Evolutionary conservation across 1,284 basidiomycete species (phyloP), one percentile per base, ranked within the genome.

Genomic region (Cystobasidiaceae sp.): DNA sequence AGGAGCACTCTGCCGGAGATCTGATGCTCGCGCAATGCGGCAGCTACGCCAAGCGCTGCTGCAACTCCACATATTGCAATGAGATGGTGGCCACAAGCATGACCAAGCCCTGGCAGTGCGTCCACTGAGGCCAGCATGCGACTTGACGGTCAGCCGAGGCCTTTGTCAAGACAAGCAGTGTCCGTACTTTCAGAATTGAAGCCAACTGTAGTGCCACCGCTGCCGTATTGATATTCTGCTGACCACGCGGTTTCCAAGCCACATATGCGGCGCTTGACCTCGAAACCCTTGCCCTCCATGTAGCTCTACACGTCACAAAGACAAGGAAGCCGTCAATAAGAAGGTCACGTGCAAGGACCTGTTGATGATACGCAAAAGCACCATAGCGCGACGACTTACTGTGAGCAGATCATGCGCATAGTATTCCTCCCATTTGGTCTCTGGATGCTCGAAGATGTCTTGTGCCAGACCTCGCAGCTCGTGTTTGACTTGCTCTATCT

Each of bases 1-100:
- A 93, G 80, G 48, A 91, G 79, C 15, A 93, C 80, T 58, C 81
- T 87, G 1, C 89, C 91, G 1, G 84, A 71, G 44, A 89, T 80
- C 70, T 84, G 76, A 71, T 86, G 82, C 64, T 83, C 79, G 11
- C n/a, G 37, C 37, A 39, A 39, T 11, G 37, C 37, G 11, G 85
- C 81, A 23, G 21, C 46, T 5, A 45, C 57, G 7, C 43, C 57
- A 21, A 48, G 57, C 15, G 57, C 44, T 17, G 43, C 57, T 9
- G 45, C n/a, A 13, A 48, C n/a, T 11, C n/a, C 45, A 48, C 25
- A n/a, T 23, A 19, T 19, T n/a, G 3, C 68, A 66, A 25, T 41
- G 34, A 25, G 23, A 19, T 41, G 46, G 17, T 49, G 21, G 21
- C 45, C 46, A 25, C 43, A 43, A 8, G 57, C 57, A 34, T 60